Percentiles rank a stretch among this genome's conserved stretches.
Conservation (phyloP, 1,284 basidiomycete species). For the Ceratobasidium sp. region DNA sequence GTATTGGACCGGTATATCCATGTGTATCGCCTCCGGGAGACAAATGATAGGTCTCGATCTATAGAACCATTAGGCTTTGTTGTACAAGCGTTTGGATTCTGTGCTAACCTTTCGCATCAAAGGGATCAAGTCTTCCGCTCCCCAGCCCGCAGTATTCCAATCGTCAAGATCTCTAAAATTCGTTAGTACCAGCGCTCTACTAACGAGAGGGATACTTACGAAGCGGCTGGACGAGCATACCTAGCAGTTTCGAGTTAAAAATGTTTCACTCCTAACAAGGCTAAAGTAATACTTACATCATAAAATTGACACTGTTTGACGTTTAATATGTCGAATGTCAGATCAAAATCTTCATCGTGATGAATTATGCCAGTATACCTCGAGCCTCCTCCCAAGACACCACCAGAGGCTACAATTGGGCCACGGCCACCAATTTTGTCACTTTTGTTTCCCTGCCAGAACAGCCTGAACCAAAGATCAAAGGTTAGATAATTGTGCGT, state of each 20-base stretch:
- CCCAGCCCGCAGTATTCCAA: conserved; percentile 42
- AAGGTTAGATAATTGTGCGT: too few relatives aligned
- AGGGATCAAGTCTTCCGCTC: conserved; percentile 30
- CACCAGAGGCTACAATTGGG: conserved; percentile 21
- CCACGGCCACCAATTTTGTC: conserved; percentile 14
- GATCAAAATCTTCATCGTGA: neutral
- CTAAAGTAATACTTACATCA: conserved; percentile 4
- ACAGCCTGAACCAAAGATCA: neutral
- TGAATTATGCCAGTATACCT: neutral
- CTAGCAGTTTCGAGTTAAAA: neutral
- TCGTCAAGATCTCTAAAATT: conserved; percentile 39
- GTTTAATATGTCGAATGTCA: neutral
- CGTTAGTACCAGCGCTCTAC: neutral
- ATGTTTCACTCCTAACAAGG: neutral
- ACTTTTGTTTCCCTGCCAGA: conserved; percentile 39
- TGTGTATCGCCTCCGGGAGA: conserved; percentile 20
- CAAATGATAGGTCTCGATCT: conserved; percentile 37
- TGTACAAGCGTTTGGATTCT: too few relatives aligned
- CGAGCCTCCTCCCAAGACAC: conserved; percentile 37
- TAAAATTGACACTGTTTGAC: conserved; percentile 30
- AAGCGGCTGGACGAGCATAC: conserved; percentile 29
- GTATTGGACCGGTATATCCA: conserved; percentile 28
- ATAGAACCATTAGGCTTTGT: neutral
- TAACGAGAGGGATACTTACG: neutral
- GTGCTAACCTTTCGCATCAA: conserved; percentile 13